phyloP scores from a whole-genome alignment of 257 asterid species.

The Echium plantagineum region DNA sequence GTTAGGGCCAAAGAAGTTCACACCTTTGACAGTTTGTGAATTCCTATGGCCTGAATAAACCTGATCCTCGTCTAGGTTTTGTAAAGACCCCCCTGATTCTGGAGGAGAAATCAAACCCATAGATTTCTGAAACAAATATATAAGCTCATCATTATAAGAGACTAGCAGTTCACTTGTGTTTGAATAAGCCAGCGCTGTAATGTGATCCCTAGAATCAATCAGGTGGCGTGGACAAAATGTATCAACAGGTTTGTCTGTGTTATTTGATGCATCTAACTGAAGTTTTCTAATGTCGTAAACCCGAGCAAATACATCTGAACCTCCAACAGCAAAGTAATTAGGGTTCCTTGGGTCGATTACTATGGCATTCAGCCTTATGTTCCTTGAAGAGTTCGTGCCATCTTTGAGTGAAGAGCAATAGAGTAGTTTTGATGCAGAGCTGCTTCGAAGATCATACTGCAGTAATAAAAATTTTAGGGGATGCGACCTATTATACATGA shows the following conservation, averaged over 20 bases:
- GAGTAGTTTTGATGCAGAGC: constrained; percentile 54
- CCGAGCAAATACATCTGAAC: constrained; percentile 63
- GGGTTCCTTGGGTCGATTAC: constrained; percentile 76
- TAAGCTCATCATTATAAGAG: constrained; percentile 61
- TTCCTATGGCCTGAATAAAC: constrained; percentile 64
- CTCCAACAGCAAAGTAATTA: constrained; percentile 59
- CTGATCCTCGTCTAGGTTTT: constrained; percentile 20
- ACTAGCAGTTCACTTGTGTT: constrained; percentile 57
- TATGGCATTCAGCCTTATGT: constrained; percentile 48
- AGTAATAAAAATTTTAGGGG: constrained; percentile 16
- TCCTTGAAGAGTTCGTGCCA: constrained; percentile 20
- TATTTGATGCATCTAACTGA: constrained; percentile 28
- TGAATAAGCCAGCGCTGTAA: constrained; percentile 68
- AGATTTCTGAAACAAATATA: constrained; percentile 56
- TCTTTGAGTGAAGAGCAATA: constrained; percentile 35
- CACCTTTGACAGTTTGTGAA: constrained; percentile 60
- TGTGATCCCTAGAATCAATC: constrained; percentile 31
- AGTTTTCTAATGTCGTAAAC: constrained; percentile 57
- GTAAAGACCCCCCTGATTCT: constrained; percentile 22
- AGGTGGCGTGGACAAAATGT: constrained; percentile 50
- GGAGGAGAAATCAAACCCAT: constrained; percentile 57
- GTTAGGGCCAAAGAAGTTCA: constrained; percentile 62
- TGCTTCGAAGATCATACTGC: constrained; percentile 78
- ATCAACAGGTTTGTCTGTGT: constrained; percentile 33
- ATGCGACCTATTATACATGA: constrained; percentile 4